These are phyloP conservation scores for Ailanthus altissimus DNA, from an alignment of 345 rosid genomes.

Conservation along the genomic window DNA sequence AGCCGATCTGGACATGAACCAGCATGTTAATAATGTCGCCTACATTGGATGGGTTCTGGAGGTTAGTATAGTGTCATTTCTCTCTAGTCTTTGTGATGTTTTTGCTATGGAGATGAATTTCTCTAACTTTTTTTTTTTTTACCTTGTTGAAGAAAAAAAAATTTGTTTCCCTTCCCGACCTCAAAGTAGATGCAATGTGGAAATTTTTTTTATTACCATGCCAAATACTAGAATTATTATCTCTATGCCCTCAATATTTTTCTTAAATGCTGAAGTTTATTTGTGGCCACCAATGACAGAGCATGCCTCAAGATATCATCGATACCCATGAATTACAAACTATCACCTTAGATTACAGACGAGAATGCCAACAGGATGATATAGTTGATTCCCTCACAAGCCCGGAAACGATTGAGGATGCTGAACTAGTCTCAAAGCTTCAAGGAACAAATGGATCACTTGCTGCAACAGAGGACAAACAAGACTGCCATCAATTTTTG, in stretches of 20 bases:
- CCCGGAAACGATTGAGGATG: slow-evolving; percentile 36
- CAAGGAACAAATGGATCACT: slow-evolving; percentile 64
- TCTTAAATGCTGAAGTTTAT: not conserved
- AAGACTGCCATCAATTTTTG: slow-evolving; percentile 49
- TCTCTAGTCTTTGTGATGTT: not conserved
- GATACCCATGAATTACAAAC: slow-evolving; percentile 83
- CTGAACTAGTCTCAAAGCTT: slow-evolving; percentile 32
- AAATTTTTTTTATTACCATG: too few relatives aligned
- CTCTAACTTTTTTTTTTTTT: not conserved
- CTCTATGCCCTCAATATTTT: not conserved
- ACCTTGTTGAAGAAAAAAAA: too few relatives aligned
- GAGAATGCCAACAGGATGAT: slow-evolving; percentile 88
- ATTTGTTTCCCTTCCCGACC: not conserved
- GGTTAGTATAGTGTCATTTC: slow-evolving; percentile 44
- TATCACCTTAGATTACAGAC: slow-evolving; percentile 80
- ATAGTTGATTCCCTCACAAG: slow-evolving; percentile 85
- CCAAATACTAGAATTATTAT: not conserved
- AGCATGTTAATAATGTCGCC: slow-evolving; percentile 88
- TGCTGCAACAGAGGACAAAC: slow-evolving; percentile 20
- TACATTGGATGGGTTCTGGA: slow-evolving; percentile 94
- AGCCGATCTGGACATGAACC: slow-evolving; percentile 98
- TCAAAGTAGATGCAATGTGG: not conserved
- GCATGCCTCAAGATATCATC: slow-evolving; percentile 87
- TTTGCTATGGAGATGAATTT: not conserved
- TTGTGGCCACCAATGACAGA: slow-evolving; percentile 48